These are phyloP conservation scores for Staphylotrichum longicolle DNA, from an alignment of 495 filamentous ascomycete species.

Conservation along the genomic window DNA sequence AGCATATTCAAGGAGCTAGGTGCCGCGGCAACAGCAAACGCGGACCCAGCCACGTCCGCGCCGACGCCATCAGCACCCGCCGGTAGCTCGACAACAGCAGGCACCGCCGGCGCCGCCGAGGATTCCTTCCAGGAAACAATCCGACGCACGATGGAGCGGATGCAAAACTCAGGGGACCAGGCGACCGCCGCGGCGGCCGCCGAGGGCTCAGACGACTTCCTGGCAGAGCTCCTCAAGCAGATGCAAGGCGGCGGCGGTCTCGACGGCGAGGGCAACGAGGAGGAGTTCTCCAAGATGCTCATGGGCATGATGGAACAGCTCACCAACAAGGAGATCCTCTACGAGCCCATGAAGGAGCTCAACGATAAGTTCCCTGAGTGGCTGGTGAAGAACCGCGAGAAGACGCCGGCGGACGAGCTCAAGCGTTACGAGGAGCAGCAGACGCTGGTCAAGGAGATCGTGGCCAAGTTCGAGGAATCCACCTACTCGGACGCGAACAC, in stretches of 20 bases:
- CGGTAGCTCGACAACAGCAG: slow-evolving; percentile 10
- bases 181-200: slow-evolving; percentile 75
- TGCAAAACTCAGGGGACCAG: slow-evolving; percentile 80
- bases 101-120: slow-evolving; percentile 34
- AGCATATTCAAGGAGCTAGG: slow-evolving; percentile 77
- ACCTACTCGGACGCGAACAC: slow-evolving; percentile 77
- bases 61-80: slow-evolving; percentile 25
- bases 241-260: slow-evolving; percentile 60
- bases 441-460: slow-evolving; percentile 78
- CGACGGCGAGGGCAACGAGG: slow-evolving; percentile 66
- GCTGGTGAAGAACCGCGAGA: slow-evolving; percentile 73
- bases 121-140: slow-evolving; percentile 89
- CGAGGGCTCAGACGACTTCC: slow-evolving; percentile 70
- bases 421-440: slow-evolving; percentile 80
- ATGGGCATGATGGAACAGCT: slow-evolving; percentile 98
- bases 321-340: slow-evolving; percentile 95
- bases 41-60: slow-evolving; percentile 25
- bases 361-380: slow-evolving; percentile 86
- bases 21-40: slow-evolving; percentile 42
- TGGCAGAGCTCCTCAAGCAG: slow-evolving; percentile 82
- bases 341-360: slow-evolving; percentile 98
- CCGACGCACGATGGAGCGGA: slow-evolving; percentile 84
- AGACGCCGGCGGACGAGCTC: slow-evolving; percentile 64
- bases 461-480: slow-evolving; percentile 76
- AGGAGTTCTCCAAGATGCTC: slow-evolving; percentile 88